Evolutionary conservation across 352 stramenopile genomes (phyloP).

Genomic region (Phytophthora pini): DNA sequence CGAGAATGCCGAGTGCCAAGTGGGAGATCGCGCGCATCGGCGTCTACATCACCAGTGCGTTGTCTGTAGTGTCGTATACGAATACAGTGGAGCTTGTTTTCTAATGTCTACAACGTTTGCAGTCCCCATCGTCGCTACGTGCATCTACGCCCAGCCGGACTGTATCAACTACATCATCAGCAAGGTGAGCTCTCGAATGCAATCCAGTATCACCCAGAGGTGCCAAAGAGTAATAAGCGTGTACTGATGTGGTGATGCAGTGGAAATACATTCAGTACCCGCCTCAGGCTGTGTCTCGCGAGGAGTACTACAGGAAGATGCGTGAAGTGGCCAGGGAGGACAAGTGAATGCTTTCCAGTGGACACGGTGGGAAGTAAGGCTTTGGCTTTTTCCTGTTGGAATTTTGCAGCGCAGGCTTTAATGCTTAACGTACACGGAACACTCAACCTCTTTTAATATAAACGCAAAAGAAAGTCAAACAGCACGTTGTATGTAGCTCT

Average conservation of each 20-base stretch:
- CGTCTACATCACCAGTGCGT: constrained; percentile 77
- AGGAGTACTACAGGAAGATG: constrained; percentile 83
- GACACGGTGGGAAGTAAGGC: not conserved
- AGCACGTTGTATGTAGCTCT: constrained; percentile 21
- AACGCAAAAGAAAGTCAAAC: constrained; percentile 31
- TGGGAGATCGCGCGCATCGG: constrained; percentile 74
- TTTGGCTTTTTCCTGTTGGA: not conserved
- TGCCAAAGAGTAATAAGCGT: too few species aligned
- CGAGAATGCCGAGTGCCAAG: constrained; percentile 66
- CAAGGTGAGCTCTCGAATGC: constrained; percentile 39
- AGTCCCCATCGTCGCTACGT: constrained; percentile 83
- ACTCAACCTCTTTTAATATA: constrained; percentile 11
- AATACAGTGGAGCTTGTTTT: not conserved
- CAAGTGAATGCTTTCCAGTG: constrained; percentile 28
- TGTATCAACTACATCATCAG: constrained; percentile 84
- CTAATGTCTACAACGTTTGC: constrained; percentile 1
- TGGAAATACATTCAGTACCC: constrained; percentile 91
- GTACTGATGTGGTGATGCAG: constrained; percentile 30
- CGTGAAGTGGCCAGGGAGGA: constrained; percentile 71
- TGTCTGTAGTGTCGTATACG: not conserved
- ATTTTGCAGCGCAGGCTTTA: not conserved
- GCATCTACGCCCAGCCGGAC: constrained; percentile 87
- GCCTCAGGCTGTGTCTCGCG: constrained; percentile 71
- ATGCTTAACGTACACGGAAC: not conserved
- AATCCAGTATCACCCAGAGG: too few species aligned